Evolutionary conservation across 345 rosid species (phyloP).

Genomic region (Eucalyptus pumila): DNA sequence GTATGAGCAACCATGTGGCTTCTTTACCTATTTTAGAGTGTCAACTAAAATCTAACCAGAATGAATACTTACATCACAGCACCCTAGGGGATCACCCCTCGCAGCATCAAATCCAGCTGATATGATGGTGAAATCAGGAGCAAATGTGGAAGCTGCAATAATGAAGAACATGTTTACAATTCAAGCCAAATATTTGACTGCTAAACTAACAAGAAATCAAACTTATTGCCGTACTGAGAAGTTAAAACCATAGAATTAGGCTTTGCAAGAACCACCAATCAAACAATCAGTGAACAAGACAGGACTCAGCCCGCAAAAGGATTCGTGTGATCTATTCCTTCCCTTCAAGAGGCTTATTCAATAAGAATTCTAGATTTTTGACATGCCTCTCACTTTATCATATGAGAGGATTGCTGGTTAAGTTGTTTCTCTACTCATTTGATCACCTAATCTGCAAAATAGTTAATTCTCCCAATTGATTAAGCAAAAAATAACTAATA

Average conservation of each 20-base stretch:
- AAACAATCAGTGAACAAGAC: neutral
- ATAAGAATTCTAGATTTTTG: neutral
- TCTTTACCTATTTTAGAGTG: neutral
- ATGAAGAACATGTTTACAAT: neutral
- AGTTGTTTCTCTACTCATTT: neutral
- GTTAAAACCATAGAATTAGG: neutral
- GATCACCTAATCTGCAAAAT: neutral
- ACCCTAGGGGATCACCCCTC: conserved; percentile 93
- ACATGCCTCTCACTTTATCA: neutral
- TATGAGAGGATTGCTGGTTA: neutral
- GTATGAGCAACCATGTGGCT: neutral
- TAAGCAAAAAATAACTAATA: neutral
- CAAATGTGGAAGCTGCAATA: conserved; percentile 69
- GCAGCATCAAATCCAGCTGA: conserved; percentile 99
- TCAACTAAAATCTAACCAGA: neutral
- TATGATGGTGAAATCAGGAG: conserved; percentile 89
- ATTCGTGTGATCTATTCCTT: neutral
- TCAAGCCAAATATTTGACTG: neutral
- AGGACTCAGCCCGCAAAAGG: neutral
- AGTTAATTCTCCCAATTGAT: neutral
- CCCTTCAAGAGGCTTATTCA: neutral
- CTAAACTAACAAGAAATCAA: neutral
- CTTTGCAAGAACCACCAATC: neutral
- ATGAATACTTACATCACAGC: conserved; percentile 69
- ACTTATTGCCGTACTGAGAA: neutral